A percentile compares a stretch with the other conserved stretches of the same genome.
Evolutionary conservation across 2,329 filamentous ascomycete species (phyloP).

Genomic region (Fusarium drepaniforme): DNA sequence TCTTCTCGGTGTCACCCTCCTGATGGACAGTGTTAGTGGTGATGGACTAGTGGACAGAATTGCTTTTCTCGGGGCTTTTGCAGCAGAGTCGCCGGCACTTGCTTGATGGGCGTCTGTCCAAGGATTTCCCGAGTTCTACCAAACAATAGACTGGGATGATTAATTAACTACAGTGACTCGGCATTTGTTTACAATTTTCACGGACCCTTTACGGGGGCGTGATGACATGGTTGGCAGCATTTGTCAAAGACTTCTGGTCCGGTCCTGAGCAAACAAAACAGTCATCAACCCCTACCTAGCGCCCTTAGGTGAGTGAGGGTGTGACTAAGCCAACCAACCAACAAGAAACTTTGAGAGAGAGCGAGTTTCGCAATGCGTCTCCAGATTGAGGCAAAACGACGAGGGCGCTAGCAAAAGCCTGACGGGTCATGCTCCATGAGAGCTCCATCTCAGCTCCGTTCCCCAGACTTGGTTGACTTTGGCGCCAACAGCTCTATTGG

Average conservation of each 20-base stretch:
- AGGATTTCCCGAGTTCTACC: background rate
- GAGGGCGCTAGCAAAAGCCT: slow-evolving; percentile 12
- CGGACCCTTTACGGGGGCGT: background rate
- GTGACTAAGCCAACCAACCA: slow-evolving; percentile 1
- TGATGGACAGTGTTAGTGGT: slow-evolving; percentile 8
- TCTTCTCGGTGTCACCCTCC: slow-evolving; percentile 10
- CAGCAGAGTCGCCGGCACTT: slow-evolving; percentile 24
- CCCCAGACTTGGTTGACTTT: slow-evolving; percentile 28
- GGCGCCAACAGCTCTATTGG: slow-evolving; percentile 1
- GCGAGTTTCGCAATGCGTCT: slow-evolving; percentile 9
- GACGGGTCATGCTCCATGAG: slow-evolving; percentile 7
- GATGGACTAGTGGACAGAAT: slow-evolving; percentile 12
- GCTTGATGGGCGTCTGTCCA: background rate
- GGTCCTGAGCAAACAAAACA: background rate
- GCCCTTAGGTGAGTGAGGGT: background rate
- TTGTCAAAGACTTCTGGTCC: background rate
- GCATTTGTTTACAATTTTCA: slow-evolving; percentile 5
- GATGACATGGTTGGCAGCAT: background rate
- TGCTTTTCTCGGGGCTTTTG: slow-evolving; percentile 39
- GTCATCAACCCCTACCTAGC: background rate
- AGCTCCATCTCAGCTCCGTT: slow-evolving; percentile 29
- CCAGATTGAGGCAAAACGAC: slow-evolving; percentile 11
- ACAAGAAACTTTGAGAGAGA: background rate
- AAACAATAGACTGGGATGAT: background rate
- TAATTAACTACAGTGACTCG: slow-evolving; percentile 17